phyloP scores from a whole-genome alignment of 1,284 basidiomycete genomes.

The Puccinia coronata region DNA sequence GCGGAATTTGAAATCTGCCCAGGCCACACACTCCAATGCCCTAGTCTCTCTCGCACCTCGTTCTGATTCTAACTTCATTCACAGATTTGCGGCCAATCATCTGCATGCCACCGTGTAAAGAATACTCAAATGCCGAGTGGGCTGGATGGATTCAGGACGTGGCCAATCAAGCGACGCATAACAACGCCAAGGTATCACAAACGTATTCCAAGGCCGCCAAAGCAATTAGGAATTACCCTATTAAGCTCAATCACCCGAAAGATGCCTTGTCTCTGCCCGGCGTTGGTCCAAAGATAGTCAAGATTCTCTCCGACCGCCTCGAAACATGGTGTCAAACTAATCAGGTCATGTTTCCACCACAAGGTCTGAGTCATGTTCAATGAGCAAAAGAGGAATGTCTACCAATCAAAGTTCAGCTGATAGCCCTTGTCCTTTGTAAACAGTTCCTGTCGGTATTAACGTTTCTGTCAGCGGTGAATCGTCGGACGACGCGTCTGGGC shows the following conservation, averaged over 20 bases:
- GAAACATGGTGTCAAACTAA: slow-evolving; percentile 15
- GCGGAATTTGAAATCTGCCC: too few relatives aligned
- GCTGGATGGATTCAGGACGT: slow-evolving; percentile 33
- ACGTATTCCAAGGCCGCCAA: slow-evolving; percentile 32
- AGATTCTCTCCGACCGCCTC: slow-evolving; percentile 23
- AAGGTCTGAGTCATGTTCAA: slow-evolving; percentile 25
- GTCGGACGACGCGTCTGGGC: slow-evolving; percentile 6
- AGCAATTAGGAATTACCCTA: slow-evolving; percentile 21
- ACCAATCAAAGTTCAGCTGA: too few relatives aligned
- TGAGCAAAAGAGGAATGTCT: too few relatives aligned
- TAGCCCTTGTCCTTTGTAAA: not conserved
- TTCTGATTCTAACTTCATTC: not conserved
- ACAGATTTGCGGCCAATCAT: not conserved
- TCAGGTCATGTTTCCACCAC: slow-evolving; percentile 15
- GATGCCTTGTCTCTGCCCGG: slow-evolving; percentile 29
- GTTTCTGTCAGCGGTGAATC: not conserved
- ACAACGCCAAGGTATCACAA: slow-evolving; percentile 30
- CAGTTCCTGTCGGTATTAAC: not conserved
- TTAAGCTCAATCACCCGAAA: slow-evolving; percentile 39
- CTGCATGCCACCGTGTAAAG: slow-evolving; percentile 14
- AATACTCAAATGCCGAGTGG: slow-evolving; percentile 35
- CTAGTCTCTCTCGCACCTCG: too few relatives aligned
- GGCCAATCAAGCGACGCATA: slow-evolving; percentile 31
- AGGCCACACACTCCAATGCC: too few relatives aligned
- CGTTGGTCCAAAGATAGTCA: slow-evolving; percentile 33